Conservation (phyloP, 2,329 filamentous ascomycete genomes). For the Aureobasidium subglaciale region DNA sequence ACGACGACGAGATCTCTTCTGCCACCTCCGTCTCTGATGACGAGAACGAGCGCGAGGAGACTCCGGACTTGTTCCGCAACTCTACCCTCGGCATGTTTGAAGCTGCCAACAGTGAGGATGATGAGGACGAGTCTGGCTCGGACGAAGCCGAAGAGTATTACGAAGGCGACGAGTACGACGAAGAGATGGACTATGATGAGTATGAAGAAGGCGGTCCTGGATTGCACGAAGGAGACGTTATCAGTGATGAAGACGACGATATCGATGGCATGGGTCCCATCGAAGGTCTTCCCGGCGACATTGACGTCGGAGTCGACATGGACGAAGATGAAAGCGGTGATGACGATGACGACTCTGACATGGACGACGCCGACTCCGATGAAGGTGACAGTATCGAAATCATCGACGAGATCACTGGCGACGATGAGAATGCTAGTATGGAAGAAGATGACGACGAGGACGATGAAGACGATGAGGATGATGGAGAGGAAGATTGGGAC, state of each 20-base stretch:
- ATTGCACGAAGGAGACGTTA: conserved; percentile 73
- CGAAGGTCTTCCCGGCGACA: conserved; percentile 56
- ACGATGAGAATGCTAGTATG: conserved; percentile 42
- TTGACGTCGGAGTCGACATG: conserved; percentile 71
- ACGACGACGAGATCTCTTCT: conserved; percentile 82
- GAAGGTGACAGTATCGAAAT: conserved; percentile 42
- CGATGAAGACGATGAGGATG: conserved; percentile 31
- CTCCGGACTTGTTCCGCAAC: conserved; percentile 93
- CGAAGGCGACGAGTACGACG: conserved; percentile 77
- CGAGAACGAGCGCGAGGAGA: conserved; percentile 64
- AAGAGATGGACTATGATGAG: conserved; percentile 91
- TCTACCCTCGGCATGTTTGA: conserved; percentile 94
- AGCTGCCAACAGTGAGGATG: conserved; percentile 70
- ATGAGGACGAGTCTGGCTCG: conserved; percentile 66
- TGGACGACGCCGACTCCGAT: conserved; percentile 57
- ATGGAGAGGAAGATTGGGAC: conserved; percentile 37
- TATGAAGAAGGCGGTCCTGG: conserved; percentile 60
- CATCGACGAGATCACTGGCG: conserved; percentile 40
- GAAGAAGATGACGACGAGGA: conserved; percentile 43
- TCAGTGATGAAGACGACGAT: conserved; percentile 83
- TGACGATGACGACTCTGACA: conserved; percentile 50
- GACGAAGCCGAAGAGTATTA: conserved; percentile 62
- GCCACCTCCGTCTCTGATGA: conserved; percentile 84
- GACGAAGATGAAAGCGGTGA: conserved; percentile 63
- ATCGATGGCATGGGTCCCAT: conserved; percentile 70